Evolutionary conservation across 1,284 basidiomycete species (phyloP), one percentile per base, ranked within the genome.

Genomic region (Limonomyces culmigenus): DNA sequence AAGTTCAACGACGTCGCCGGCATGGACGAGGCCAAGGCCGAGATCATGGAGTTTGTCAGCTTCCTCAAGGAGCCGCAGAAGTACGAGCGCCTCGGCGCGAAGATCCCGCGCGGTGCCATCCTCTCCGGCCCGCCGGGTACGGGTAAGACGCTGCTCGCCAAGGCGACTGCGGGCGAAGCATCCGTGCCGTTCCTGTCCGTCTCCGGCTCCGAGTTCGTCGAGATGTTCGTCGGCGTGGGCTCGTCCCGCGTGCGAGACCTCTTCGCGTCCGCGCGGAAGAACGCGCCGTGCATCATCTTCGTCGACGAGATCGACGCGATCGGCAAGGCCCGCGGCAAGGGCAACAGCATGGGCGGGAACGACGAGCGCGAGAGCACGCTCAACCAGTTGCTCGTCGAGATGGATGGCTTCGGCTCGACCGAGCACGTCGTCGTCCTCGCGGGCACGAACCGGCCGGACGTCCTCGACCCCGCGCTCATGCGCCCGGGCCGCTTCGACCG

Each of bases 41-140:
- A 99, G 63, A 95, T 99, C 48, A 96, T 97, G 88, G 93, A 99
- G 57, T 99, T 98, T 52, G 95, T 99, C 54, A 93, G 92, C 50
- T 98, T 99, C 66, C 68, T 99, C 52, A 97, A 97, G 65, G 86
- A 97, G 46, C 93, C 93, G 5, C n/a, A n/a, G n/a, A n/a, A n/a
- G n/a, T 99, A 98, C 59, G 93, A 98, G 57, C 93, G 98, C 64
- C 97, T 99, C 95, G 95, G 95, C 41, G 97, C 98, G 58, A 83
- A 84, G 47, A 93, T 93, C 27, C 95, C 95, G 23, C 98, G 98
- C 57, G 95, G 95, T 65, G 95, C 98, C 50, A 97, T 99, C 47
- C 70, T 99, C 1, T 99, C 98, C 50, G 95, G 95, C 50, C 92
- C 93, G 4, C 95, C 95, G 1, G 95, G 95, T 45, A 99, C 95